Percentiles rank a stretch among this genome's conserved stretches.
Conservation (phyloP, 331 rosid genomes). For the Erythrophleum ivorense region DNA sequence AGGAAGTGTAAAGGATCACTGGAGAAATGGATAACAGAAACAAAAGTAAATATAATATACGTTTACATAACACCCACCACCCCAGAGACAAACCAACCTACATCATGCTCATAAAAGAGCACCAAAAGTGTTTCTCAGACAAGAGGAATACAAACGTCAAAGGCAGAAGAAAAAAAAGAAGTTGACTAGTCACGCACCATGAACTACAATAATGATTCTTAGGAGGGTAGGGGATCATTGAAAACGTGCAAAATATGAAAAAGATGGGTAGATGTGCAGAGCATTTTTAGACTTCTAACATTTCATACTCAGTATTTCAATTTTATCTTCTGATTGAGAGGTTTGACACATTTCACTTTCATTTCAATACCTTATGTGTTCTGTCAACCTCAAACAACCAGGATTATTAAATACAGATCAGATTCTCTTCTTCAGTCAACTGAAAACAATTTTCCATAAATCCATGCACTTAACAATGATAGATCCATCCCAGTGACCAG, state of each 20-base stretch:
- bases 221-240: conserved; percentile 6
- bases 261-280: conserved; percentile 34
- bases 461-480: conserved; percentile 28
- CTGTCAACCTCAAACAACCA: conserved; percentile 41
- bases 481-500: conserved; percentile 47
- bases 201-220: conserved; percentile 30
- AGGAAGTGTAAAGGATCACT: neutral
- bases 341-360: conserved; percentile 31
- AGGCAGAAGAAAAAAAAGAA: conserved; percentile 3
- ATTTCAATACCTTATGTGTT: conserved; percentile 26
- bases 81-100: conserved; percentile 1
- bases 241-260: conserved; percentile 7
- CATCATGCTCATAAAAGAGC: neutral
- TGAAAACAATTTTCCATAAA: conserved; percentile 35
- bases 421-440: conserved; percentile 13
- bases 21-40: neutral
- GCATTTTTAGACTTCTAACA: conserved; percentile 38
- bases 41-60: neutral
- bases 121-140: neutral
- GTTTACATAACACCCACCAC: neutral
- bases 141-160: neutral
- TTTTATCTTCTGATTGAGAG: conserved; percentile 9
- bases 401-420: neutral
- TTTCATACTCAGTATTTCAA: conserved; percentile 38
- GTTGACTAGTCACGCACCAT: conserved; percentile 15